A percentile compares a stretch with the other conserved stretches of the same genome.
phyloP scores from a whole-genome alignment of 257 asterid species.

The Nicotiana tomentosiformis region DNA sequence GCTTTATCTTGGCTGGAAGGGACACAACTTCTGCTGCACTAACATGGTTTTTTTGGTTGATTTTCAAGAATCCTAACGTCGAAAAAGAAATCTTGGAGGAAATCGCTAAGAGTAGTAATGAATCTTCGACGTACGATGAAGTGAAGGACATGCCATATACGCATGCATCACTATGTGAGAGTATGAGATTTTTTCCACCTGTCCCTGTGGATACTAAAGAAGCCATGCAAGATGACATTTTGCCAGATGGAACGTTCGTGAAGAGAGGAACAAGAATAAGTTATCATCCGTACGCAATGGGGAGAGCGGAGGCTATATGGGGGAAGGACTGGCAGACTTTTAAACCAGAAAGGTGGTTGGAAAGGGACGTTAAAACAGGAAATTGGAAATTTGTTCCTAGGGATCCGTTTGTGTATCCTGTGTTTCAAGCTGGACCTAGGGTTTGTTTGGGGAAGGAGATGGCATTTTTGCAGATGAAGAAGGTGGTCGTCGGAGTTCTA shows the following conservation, averaged over 20 bases:
- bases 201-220: slow-evolving; percentile 7
- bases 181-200: slow-evolving; percentile 19
- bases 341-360: slow-evolving; percentile 13
- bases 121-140: not conserved
- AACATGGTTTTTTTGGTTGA: slow-evolving; percentile 19
- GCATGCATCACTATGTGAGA: slow-evolving; percentile 16
- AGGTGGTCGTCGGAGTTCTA: slow-evolving; percentile 1
- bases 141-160: slow-evolving; percentile 9
- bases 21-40: slow-evolving; percentile 20
- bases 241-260: slow-evolving; percentile 13
- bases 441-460: slow-evolving; percentile 17
- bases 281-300: slow-evolving; percentile 21
- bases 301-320: slow-evolving; percentile 15
- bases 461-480: slow-evolving; percentile 16
- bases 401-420: slow-evolving; percentile 8
- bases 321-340: not conserved
- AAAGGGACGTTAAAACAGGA: not conserved
- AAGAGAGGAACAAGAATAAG: not conserved
- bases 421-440: slow-evolving; percentile 22
- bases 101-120: not conserved
- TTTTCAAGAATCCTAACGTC: slow-evolving; percentile 4
- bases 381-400: not conserved
- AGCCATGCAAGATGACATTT: not conserved
- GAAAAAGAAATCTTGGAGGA: slow-evolving; percentile 5
- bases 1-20: not conserved